Base-by-base conservation (phyloP, 2,329 filamentous ascomycete species). In the Colletotrichum australisinense region DNA sequence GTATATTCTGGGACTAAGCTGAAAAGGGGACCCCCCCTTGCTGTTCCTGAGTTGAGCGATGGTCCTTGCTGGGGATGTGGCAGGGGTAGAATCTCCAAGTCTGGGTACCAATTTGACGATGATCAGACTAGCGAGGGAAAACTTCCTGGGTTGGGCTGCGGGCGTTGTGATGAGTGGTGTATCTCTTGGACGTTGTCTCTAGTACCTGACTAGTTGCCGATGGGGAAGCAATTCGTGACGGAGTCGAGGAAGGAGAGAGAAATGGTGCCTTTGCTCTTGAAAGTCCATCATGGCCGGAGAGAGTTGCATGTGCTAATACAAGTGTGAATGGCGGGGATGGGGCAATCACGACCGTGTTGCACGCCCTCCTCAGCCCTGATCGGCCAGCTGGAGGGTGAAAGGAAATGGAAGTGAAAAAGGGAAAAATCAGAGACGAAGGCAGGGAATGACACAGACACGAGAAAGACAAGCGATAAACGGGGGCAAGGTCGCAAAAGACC, bases 51-150 rank as follows among this genome's bases (percentile, higher is more conserved):
- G 56, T 66, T 67, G 62, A 38, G 19, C 16, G 63, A 42, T 67
- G 57, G 68, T 53, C 57, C 68, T 68, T 63, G 57, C 68, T 67
- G 56, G 62, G 72, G 68, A 24, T 53, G 9, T 16, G 69, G 59
- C 72, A 67, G 57, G 72, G 72, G 57, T 59, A 59, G 11, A 58
- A 67, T 63, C 49, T 67, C 63, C 59, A 74, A 72, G 68, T 55
- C 60, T 73, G 70, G 60, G 49, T 62, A 62, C 55, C 66, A 73
- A 73, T 73, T 73, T 73, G 60, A 62, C 30, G 59, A 73, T 65
- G 64, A 53, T 35, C 66, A 35, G 59, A 67, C 70, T 73, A 73
- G 70, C 26, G 26, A 65, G 60, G 60, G 60, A 73, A 73, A 55
- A 28, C 57, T 60, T 65, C 46, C 32, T 38, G n/a, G 32, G 32